These are phyloP conservation scores for Bigelowiella natans DNA, from an alignment of 78 protist genomes.

Conservation along the genomic window DNA sequence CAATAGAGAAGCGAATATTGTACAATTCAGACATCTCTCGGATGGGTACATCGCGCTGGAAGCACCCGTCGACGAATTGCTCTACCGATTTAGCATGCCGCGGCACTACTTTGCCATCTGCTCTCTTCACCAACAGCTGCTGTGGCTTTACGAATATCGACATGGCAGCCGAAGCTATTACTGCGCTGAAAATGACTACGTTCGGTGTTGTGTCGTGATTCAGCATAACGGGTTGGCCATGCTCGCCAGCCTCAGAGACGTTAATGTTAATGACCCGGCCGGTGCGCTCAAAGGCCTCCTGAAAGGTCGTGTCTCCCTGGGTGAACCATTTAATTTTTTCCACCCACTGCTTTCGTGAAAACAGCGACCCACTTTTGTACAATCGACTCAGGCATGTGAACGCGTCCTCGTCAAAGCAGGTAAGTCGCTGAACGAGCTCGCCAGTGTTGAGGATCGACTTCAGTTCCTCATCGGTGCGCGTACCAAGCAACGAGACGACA, in stretches of 20 bases:
- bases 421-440: not conserved
- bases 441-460: not conserved
- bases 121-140: not conserved
- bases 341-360: not conserved
- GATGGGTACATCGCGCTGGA: not conserved
- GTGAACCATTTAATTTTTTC: not conserved
- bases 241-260: not conserved
- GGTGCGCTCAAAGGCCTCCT: not conserved
- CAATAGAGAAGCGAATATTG: not conserved
- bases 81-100: not conserved
- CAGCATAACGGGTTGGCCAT: not conserved
- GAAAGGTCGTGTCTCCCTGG: not conserved
- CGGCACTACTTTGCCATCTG: not conserved
- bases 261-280: not conserved
- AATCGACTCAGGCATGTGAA: not conserved
- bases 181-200: not conserved
- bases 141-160: not conserved
- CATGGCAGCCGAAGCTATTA: not conserved
- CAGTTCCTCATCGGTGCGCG: not conserved
- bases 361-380: not conserved
- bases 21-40: not conserved
- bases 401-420: not conserved
- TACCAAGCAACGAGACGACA: not conserved
- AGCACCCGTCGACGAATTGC: not conserved
- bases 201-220: not conserved